Percentiles rank a stretch among this genome's conserved stretches.
phyloP scores from a whole-genome alignment of 306 rosid genomes.

The Begonia fuchsioides region DNA sequence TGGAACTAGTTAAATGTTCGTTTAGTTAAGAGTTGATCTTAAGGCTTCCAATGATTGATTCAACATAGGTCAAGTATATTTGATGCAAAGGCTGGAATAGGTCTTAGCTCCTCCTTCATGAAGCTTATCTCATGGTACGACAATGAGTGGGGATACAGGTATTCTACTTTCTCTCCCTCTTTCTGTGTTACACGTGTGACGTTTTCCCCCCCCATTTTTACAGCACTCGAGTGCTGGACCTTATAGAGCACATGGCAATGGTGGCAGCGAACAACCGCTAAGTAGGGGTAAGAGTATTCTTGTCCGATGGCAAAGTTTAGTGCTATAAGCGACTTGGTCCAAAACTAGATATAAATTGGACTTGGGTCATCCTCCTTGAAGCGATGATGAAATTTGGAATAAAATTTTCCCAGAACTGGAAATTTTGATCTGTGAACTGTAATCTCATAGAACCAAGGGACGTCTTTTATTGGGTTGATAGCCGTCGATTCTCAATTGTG shows the following conservation, averaged over 20 bases:
- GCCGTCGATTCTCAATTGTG: too few species aligned
- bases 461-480: too few species aligned
- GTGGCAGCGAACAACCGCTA: constrained; percentile 34
- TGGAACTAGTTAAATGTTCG: not conserved
- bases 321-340: too few species aligned
- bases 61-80: constrained; percentile 70
- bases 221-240: constrained; percentile 97
- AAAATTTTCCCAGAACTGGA: too few species aligned
- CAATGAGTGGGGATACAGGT: constrained; percentile 99
- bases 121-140: constrained; percentile 94
- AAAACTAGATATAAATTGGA: too few species aligned
- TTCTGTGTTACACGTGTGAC: not conserved
- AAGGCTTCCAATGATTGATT: not conserved
- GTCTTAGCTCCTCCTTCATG: constrained; percentile 57
- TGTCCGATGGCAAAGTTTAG: too few species aligned
- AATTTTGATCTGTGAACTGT: too few species aligned
- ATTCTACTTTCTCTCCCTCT: constrained; percentile 4
- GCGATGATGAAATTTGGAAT: too few species aligned
- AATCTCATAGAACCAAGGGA: too few species aligned
- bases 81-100: constrained; percentile 94
- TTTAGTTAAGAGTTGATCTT: too few species aligned
- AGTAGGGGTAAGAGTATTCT: too few species aligned
- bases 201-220: constrained; percentile 12
- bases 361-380: too few species aligned
- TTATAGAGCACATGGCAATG: constrained; percentile 87